phyloP scores from a whole-genome alignment of 805 yeast species.

The Starmerella apis region DNA sequence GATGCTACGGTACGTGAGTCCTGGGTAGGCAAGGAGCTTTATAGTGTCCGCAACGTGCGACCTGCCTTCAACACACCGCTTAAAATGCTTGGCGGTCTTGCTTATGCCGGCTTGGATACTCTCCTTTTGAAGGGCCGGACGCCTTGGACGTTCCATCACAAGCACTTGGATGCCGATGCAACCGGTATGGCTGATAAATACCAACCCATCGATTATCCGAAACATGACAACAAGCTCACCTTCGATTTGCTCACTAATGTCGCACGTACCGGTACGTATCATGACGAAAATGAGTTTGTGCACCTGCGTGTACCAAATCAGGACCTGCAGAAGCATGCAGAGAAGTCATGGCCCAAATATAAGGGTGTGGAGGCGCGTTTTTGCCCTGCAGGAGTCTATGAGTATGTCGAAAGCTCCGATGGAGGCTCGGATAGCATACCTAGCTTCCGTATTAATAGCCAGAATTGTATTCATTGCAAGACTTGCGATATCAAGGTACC shows the following conservation, averaged over 20 bases:
- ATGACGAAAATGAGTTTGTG: constrained; percentile 85
- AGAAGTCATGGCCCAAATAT: constrained; percentile 57
- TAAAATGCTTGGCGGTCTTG: constrained; percentile 74
- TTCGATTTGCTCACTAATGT: constrained; percentile 93
- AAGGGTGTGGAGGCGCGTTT: constrained; percentile 84
- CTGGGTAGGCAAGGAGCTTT: constrained; percentile 78
- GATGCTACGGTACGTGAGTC: constrained; percentile 58
- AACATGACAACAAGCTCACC: constrained; percentile 87
- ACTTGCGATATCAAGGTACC: constrained; percentile 98
- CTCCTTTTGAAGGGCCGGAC: constrained; percentile 64
- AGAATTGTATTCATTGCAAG: constrained; percentile 96
- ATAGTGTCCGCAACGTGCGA: constrained; percentile 78
- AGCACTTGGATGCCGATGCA: constrained; percentile 55
- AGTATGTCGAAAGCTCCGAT: constrained; percentile 46
- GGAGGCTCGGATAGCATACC: constrained; percentile 41
- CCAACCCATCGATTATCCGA: constrained; percentile 76
- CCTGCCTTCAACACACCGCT: constrained; percentile 75
- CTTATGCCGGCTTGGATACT: constrained; percentile 76
- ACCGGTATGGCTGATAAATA: constrained; percentile 59
- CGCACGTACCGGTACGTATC: constrained; percentile 90
- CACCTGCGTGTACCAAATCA: constrained; percentile 52
- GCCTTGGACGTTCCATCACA: constrained; percentile 78
- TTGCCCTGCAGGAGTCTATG: constrained; percentile 98
- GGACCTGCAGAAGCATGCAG: constrained; percentile 49
- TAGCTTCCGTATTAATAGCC: constrained; percentile 85